Percentiles rank a stretch among this genome's conserved stretches.
phyloP scores from a whole-genome alignment of 2,329 filamentous ascomycete genomes.

The Lecanosticta acicola region DNA sequence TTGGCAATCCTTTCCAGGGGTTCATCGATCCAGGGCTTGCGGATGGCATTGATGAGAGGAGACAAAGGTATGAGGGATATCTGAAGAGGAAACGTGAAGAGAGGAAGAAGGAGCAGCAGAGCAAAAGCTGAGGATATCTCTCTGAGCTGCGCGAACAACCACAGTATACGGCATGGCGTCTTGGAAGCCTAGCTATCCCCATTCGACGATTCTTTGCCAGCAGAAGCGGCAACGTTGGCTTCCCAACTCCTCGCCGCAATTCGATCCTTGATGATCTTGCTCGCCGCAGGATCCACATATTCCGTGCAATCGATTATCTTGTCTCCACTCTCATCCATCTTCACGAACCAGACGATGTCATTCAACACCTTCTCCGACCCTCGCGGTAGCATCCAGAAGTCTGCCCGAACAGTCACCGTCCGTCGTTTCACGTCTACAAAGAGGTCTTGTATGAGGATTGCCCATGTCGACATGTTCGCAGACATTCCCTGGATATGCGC shows the following conservation, averaged over 20 bases:
- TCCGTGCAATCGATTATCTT: slow-evolving; percentile 14
- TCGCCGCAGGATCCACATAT: slow-evolving; percentile 18
- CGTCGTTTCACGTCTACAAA: slow-evolving; percentile 14
- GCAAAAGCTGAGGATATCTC: background rate
- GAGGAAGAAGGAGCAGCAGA: background rate
- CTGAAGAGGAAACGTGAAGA: slow-evolving; percentile 1
- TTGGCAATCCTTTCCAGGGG: slow-evolving; percentile 16
- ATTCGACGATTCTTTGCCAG: slow-evolving; percentile 1
- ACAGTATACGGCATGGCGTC: no score
- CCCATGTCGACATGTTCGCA: slow-evolving; percentile 13
- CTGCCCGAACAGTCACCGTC: slow-evolving; percentile 11
- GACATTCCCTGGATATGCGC: slow-evolving; percentile 13
- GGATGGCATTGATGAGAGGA: slow-evolving; percentile 17
- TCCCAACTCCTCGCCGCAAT: slow-evolving; percentile 13
- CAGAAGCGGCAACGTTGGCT: slow-evolving; percentile 1
- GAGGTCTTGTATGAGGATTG: slow-evolving; percentile 10
- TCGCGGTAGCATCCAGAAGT: slow-evolving; percentile 17
- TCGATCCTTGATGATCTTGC: slow-evolving; percentile 12
- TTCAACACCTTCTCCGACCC: slow-evolving; percentile 13
- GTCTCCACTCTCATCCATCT: slow-evolving; percentile 11
- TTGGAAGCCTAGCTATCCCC: slow-evolving; percentile 3
- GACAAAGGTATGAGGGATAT: slow-evolving; percentile 10
- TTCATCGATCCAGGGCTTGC: slow-evolving; percentile 18
- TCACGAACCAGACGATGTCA: slow-evolving; percentile 18
- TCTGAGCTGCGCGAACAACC: no score